Base-by-base conservation (phyloP, 2,329 filamentous ascomycete genomes). In the Fusarium proliferatum region DNA sequence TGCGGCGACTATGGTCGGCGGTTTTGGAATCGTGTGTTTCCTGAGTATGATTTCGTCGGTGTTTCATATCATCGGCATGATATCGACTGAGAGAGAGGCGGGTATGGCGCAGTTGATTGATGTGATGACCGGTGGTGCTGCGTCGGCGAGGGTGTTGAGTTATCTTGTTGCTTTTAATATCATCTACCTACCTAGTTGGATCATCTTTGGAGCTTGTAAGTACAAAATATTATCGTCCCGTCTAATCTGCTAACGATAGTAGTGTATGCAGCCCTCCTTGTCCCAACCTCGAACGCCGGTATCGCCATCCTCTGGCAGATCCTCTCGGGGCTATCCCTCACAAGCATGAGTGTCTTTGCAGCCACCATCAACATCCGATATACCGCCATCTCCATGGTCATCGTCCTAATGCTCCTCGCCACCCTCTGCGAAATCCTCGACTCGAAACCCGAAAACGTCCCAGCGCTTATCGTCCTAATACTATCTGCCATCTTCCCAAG, bases 41-140 rank as follows among this genome's bases (percentile, higher is more conserved):
- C 7, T 61, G 10, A 64, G 62, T 48, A 64, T 64, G 62, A 26
- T 64, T 15, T 61, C 62, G 8, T 45, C 56, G 12, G 56, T 64
- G 56, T 61, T 45, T 36, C 60, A 62, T 19, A 34, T 62, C 12
- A 46, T 62, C 2, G 94, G 94, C 7, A 89, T 94, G 73, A 91
- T 96, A 82, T 93, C 94, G 6, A 89, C 90, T 5, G 94, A 97
- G 82, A 86, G 94, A 59, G 94, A 97, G 82, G 84, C 90, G 21
- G 94, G 94, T 39, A 94, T 96, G 87, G 92, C 92, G 9, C 93
- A 94, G 69, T 85, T 97, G 12, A 89, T 97, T 51, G 94, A 97
- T 81, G 92, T 93, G 45, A 96, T 96, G 93, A 94, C 94, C 84
- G 91, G 93, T 1, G 93, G 92, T 64, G 87, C 86, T 64, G 86